Percentiles rank a stretch among this genome's conserved stretches.
Evolutionary conservation across 2,329 filamentous ascomycete genomes (phyloP).

Genomic region (Paraconiothyrium brasiliense): DNA sequence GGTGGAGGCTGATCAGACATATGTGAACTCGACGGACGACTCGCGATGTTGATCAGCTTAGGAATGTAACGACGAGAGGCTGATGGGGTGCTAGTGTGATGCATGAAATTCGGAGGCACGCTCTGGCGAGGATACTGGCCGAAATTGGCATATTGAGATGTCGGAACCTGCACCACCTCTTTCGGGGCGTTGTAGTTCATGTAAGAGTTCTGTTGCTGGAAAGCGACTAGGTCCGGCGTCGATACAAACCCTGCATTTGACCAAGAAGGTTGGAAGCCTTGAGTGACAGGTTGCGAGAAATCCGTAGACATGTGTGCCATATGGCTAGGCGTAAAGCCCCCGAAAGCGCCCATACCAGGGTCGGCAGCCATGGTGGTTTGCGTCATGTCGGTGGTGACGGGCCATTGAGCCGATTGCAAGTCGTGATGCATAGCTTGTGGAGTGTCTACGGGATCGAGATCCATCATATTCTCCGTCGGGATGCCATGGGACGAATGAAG

Average conservation of each 20-base stretch:
- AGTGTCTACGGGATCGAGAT: constrained; percentile 46
- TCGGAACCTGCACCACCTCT: constrained; percentile 44
- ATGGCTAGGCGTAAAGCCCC: constrained; percentile 35
- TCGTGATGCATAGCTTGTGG: constrained; percentile 41
- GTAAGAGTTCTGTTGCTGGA: constrained; percentile 41
- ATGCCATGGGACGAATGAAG: constrained; percentile 44
- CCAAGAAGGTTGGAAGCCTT: constrained; percentile 45
- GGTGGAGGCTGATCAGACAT: constrained; percentile 41
- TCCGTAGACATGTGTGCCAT: constrained; percentile 44
- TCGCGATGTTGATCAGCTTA: constrained; percentile 47
- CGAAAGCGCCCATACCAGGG: constrained; percentile 40
- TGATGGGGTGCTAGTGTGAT: constrained; percentile 33
- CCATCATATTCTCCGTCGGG: constrained; percentile 47
- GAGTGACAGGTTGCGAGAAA: constrained; percentile 44
- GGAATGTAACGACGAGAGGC: constrained; percentile 44
- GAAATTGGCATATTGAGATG: constrained; percentile 46
- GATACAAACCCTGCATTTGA: constrained; percentile 47
- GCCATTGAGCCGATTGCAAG: constrained; percentile 44
- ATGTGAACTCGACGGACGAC: constrained; percentile 32
- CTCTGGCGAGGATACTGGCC: constrained; percentile 47
- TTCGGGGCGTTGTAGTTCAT: constrained; percentile 45
- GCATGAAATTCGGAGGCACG: constrained; percentile 47
- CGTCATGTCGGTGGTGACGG: constrained; percentile 45
- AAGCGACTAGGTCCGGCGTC: constrained; percentile 45
- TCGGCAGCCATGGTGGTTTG: constrained; percentile 40